Conservation (phyloP, 2,329 filamentous ascomycete species). For the Diaporthe destruens region DNA sequence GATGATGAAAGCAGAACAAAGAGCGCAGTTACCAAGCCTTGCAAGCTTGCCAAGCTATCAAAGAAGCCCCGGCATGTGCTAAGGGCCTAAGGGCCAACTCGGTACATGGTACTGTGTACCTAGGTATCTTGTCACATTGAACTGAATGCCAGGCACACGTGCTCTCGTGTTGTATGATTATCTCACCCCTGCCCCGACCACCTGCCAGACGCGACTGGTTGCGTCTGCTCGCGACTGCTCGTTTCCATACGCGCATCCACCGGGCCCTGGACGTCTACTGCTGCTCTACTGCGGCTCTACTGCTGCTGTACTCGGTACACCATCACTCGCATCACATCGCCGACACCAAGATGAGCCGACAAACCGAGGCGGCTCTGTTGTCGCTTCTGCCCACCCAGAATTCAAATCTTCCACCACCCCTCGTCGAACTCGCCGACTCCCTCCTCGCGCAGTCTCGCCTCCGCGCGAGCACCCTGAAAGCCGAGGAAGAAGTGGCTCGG, state of each 20-base stretch:
- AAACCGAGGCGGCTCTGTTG: slow-evolving; percentile 79
- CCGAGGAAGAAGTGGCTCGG: slow-evolving; percentile 89
- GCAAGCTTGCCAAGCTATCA: no score
- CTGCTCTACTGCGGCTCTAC: no score
- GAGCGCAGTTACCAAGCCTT: background rate
- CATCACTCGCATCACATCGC: background rate
- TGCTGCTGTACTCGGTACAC: no score
- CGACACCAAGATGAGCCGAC: slow-evolving; percentile 74
- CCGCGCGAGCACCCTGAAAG: slow-evolving; percentile 81
- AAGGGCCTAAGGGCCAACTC: no score
- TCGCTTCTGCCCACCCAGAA: slow-evolving; percentile 81
- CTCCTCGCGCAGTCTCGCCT: slow-evolving; percentile 85
- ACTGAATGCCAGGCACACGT: no score
- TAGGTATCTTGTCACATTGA: no score
- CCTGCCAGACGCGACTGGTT: background rate
- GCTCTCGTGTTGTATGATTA: slow-evolving; percentile 35
- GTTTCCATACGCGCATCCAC: background rate
- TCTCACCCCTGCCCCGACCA: slow-evolving; percentile 34
- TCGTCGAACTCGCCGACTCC: slow-evolving; percentile 78
- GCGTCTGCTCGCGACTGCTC: no score
- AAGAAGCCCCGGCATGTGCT: no score
- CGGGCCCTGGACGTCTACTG: background rate
- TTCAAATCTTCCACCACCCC: slow-evolving; percentile 73
- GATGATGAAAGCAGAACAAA: background rate
- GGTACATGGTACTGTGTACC: no score